Evolutionary conservation across 108 stramenopile genomes (phyloP), one percentile per base, ranked within the genome.

Genomic region (Nannochloropsis oceanica): DNA sequence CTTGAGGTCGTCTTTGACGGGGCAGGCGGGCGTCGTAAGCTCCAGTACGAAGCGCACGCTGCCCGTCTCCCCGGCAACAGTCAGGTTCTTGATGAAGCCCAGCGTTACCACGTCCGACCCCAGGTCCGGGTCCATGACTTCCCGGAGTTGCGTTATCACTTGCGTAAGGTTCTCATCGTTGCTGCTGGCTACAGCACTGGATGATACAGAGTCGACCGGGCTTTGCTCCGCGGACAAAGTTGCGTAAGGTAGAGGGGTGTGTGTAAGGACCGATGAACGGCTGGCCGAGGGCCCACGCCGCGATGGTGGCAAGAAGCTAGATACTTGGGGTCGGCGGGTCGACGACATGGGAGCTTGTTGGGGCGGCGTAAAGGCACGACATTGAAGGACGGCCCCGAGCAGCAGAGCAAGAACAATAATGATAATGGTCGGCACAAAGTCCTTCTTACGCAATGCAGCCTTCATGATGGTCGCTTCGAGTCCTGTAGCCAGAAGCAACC

Each of bases 1-100:
- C 46, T 85, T 46, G 81, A 88, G 82, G 20, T 26, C 44, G 42
- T 82, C 88, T 27, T 88, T 88, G 11, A 88, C 84, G 12, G 88
- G 88, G 43, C 88, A 88, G 22, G 88, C 88, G 22, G 88, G 88
- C 13, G 88, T 88, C n/a, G 88, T 88, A 13, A 88, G 88, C 44
- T 88, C 88, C 3, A 88, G 84, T 22, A 59, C 26, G 79, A 88
- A 88, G 13, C 25, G 26, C 18, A 88, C 84, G 24, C 27, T 27
- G 12, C 44, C 84, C 13, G 80, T 81, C 26, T 42, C 82, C 8
- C 44, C 83, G 43, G 43, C 79, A 25, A 88, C 79, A 7, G 20
- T 13, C 24, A 88, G 82, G 12, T 88, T 59, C 44, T 88, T 88
- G 44, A 88, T 44, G 43, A 88, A 88, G 44, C 88, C 88, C 18